These are phyloP conservation scores for Akebia trifoliata DNA, from an alignment of 164 flowering plant species.

Conservation along the genomic window DNA sequence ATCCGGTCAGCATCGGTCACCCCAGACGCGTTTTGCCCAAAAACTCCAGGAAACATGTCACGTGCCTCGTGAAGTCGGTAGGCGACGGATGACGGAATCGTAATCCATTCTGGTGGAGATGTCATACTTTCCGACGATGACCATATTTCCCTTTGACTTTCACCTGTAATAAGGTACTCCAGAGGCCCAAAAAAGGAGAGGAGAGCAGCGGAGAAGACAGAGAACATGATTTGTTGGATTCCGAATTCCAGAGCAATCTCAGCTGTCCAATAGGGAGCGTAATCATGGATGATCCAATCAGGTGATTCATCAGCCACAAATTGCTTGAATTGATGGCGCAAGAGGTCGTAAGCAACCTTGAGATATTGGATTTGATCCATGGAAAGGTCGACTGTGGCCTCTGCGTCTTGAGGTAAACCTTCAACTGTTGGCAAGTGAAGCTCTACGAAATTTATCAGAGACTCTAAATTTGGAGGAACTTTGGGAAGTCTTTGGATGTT, in stretches of 20 bases:
- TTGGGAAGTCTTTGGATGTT: too few relatives aligned
- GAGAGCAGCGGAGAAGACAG: conserved; percentile 13
- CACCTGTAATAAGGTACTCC: not conserved
- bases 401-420: conserved; percentile 22
- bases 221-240: conserved; percentile 17
- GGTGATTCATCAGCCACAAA: conserved; percentile 19
- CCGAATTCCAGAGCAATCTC: conserved; percentile 17
- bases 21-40: too few relatives aligned
- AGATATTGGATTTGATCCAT: conserved; percentile 13
- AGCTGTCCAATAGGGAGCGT: conserved; percentile 23
- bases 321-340: conserved; percentile 7
- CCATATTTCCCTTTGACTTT: not conserved
- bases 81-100: conserved; percentile 23
- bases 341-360: conserved; percentile 25
- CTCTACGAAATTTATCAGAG: too few relatives aligned
- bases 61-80: conserved; percentile 18
- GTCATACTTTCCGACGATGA: conserved; percentile 21
- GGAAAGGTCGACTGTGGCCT: conserved; percentile 28
- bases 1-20: too few relatives aligned
- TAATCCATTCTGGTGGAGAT: conserved; percentile 33
- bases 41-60: too few relatives aligned
- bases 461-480: too few relatives aligned
- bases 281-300: conserved; percentile 36
- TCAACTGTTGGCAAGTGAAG: too few relatives aligned
- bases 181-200: conserved; percentile 15